Evolutionary conservation across 2,329 filamentous ascomycete species (phyloP).

Genomic region (Stachybotrys chartarum): DNA sequence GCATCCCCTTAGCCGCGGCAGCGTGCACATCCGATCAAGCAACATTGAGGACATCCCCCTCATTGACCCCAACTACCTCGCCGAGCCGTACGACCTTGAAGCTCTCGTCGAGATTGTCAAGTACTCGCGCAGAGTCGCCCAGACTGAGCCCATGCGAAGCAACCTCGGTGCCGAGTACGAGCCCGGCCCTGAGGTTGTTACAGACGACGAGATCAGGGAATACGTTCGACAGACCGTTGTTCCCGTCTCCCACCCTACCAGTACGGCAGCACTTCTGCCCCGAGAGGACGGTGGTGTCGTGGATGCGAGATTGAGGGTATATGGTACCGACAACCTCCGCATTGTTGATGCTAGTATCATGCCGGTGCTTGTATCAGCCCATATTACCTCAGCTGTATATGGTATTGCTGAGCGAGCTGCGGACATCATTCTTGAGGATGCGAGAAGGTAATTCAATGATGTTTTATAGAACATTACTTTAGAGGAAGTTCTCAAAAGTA

Average conservation of each 20-base stretch:
- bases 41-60: not conserved
- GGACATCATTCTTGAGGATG: not conserved
- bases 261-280: not conserved
- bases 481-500: not conserved
- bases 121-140: not conserved
- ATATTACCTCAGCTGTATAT: constrained; percentile 1
- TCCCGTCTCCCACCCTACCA: not conserved
- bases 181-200: not conserved
- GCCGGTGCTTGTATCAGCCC: not conserved
- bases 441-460: not conserved
- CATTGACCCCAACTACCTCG: constrained; percentile 1
- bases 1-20: not conserved
- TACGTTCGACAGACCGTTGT: not conserved
- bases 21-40: not conserved
- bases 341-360: constrained; percentile 1
- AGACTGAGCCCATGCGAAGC: not conserved
- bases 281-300: not conserved
- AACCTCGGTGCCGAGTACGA: not conserved
- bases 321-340: not conserved
- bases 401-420: constrained; percentile 1
- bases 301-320: not conserved
- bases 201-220: not conserved
- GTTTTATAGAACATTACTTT: not conserved
- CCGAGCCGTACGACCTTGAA: not conserved
- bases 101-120: not conserved